Percentiles rank a stretch among this genome's conserved stretches.
Evolutionary conservation across 1,284 basidiomycete genomes (phyloP).

Genomic region (Irpex lacteus): DNA sequence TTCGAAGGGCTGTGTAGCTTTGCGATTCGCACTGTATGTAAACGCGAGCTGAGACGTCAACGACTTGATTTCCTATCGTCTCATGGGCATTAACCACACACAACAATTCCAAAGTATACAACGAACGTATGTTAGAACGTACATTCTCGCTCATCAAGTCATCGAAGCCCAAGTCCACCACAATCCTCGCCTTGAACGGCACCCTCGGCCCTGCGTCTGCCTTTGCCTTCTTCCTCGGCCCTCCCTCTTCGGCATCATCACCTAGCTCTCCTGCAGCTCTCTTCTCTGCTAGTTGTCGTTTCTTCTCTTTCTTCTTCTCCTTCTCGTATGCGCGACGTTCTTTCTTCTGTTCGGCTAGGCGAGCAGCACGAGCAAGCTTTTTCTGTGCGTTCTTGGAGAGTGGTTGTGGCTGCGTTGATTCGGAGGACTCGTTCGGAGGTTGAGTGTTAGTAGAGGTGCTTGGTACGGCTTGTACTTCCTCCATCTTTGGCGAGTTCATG

Average conservation of each 20-base stretch:
- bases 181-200: conserved; percentile 72
- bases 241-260: conserved; percentile 37
- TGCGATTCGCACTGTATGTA: conserved; percentile 85
- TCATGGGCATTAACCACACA: neutral
- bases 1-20: conserved; percentile 67
- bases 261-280: conserved; percentile 49
- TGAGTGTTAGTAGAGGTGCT: neutral
- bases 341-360: conserved; percentile 64
- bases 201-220: conserved; percentile 32
- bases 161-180: conserved; percentile 94
- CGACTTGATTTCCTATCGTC: conserved; percentile 78
- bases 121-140: conserved; percentile 26
- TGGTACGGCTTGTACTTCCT: neutral
- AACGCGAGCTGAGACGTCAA: conserved; percentile 87
- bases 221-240: conserved; percentile 42
- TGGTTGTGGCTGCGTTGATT: conserved; percentile 20
- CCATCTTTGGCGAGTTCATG: neutral
- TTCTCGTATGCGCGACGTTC: conserved; percentile 77
- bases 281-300: conserved; percentile 51
- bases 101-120: neutral
- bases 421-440: neutral
- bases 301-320: conserved; percentile 67
- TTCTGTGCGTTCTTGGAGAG: conserved; percentile 84
- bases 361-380: conserved; percentile 67
- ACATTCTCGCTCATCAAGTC: conserved; percentile 94